Evolutionary conservation across 2,329 filamentous ascomycete species (phyloP).

Genomic region (Diplocarpon rosae): DNA sequence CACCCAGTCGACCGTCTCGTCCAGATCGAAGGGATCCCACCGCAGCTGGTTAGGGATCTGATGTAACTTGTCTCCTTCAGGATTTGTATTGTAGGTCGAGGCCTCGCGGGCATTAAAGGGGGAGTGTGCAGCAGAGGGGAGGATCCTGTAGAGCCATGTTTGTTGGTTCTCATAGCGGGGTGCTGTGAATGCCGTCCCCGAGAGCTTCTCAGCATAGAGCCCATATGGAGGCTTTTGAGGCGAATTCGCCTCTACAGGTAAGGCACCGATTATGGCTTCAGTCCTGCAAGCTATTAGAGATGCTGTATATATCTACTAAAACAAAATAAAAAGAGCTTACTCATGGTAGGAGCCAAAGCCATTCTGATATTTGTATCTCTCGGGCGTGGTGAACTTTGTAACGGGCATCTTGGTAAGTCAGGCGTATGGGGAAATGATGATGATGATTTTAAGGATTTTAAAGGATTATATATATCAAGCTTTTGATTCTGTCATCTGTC

Average conservation of each 20-base stretch:
- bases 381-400: constrained; percentile 49
- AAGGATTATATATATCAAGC: too few species aligned
- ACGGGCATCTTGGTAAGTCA: constrained; percentile 41
- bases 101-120: constrained; percentile 35
- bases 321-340: constrained; percentile 28
- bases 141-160: constrained; percentile 46
- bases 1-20: constrained; percentile 57
- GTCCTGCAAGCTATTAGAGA: constrained; percentile 34
- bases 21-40: constrained; percentile 63
- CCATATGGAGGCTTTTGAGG: constrained; percentile 58
- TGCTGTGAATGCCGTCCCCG: constrained; percentile 46
- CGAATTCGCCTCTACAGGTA: constrained; percentile 55
- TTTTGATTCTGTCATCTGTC: too few species aligned
- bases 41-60: constrained; percentile 73
- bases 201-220: constrained; percentile 57
- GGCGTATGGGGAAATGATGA: too few species aligned
- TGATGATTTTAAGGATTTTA: too few species aligned
- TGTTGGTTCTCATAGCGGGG: constrained; percentile 45
- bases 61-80: constrained; percentile 35
- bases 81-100: constrained; percentile 34
- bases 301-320: neutral
- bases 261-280: constrained; percentile 53
- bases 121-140: constrained; percentile 42
- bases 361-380: constrained; percentile 58
- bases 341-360: constrained; percentile 60